Evolutionary conservation across 176 grass and related monocot genomes (phyloP).

Genomic region (Stipa capillata): DNA sequence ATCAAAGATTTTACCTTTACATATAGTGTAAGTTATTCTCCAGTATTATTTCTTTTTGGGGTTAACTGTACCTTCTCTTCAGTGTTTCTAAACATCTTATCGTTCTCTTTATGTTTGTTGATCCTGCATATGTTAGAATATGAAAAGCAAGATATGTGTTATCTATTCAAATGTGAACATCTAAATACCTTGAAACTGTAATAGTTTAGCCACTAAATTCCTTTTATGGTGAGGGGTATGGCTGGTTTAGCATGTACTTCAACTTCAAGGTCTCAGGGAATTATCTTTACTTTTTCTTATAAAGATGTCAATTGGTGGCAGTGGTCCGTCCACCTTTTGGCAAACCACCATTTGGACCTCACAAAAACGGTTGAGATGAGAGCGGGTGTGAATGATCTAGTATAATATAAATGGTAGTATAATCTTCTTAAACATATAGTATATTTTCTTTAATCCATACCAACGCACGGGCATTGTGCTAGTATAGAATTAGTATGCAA

Average conservation of each 20-base stretch:
- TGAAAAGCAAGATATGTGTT: background rate
- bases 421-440: too few relatives aligned
- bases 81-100: background rate
- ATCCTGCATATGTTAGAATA: background rate
- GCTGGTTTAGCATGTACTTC: background rate
- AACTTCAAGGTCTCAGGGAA: background rate
- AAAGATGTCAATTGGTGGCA: too few relatives aligned
- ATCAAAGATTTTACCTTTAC: slow-evolving; percentile 70
- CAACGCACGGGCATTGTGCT: too few relatives aligned
- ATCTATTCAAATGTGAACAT: background rate
- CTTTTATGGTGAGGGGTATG: background rate
- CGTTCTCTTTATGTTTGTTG: slow-evolving; percentile 1
- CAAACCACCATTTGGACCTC: too few relatives aligned
- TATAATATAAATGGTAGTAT: too few relatives aligned
- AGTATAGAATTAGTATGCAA: background rate
- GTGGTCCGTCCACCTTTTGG: too few relatives aligned
- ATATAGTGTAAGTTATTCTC: slow-evolving; percentile 64
- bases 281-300: too few relatives aligned
- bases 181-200: background rate
- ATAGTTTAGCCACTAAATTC: background rate
- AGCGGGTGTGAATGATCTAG: too few relatives aligned
- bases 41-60: background rate
- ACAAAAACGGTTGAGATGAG: too few relatives aligned
- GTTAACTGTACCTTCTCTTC: slow-evolving; percentile 9
- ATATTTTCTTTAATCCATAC: too few relatives aligned